Evolutionary conservation across 2,329 filamentous ascomycete genomes (phyloP).

Genomic region (Xylaria digitata): DNA sequence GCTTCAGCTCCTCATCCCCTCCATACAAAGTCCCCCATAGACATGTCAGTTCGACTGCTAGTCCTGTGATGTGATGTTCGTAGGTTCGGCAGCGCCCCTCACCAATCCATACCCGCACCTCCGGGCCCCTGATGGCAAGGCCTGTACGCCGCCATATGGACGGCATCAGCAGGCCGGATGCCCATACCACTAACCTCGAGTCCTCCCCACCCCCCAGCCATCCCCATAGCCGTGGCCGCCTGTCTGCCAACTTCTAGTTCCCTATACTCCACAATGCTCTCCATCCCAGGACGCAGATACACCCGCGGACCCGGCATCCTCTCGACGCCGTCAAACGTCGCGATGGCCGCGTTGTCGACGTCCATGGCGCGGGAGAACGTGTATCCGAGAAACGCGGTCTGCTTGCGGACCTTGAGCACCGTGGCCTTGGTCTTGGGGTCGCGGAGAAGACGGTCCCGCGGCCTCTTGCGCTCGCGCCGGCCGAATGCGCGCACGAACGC

Average conservation of each 20-base stretch:
- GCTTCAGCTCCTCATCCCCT: neutral
- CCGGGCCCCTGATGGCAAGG: slow-evolving; percentile 34
- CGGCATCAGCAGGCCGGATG: slow-evolving; percentile 11
- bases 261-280: neutral
- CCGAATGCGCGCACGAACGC: slow-evolving; percentile 64
- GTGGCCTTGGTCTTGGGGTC: slow-evolving; percentile 73
- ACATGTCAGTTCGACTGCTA: neutral
- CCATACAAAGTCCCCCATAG: neutral
- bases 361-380: slow-evolving; percentile 71
- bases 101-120: slow-evolving; percentile 24
- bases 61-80: neutral
- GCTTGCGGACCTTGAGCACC: slow-evolving; percentile 84
- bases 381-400: slow-evolving; percentile 88
- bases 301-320: neutral
- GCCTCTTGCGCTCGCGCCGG: slow-evolving; percentile 77
- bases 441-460: slow-evolving; percentile 85
- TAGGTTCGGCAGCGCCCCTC: slow-evolving; percentile 15
- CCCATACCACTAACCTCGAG: neutral
- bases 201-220: neutral
- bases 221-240: slow-evolving; percentile 3
- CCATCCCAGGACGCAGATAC: slow-evolving; percentile 17
- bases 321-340: slow-evolving; percentile 21
- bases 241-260: neutral
- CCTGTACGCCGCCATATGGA: slow-evolving; percentile 37
- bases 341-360: slow-evolving; percentile 45